Conservation (phyloP, 441 rosid genomes). For the Adansonia madagascariensis region DNA sequence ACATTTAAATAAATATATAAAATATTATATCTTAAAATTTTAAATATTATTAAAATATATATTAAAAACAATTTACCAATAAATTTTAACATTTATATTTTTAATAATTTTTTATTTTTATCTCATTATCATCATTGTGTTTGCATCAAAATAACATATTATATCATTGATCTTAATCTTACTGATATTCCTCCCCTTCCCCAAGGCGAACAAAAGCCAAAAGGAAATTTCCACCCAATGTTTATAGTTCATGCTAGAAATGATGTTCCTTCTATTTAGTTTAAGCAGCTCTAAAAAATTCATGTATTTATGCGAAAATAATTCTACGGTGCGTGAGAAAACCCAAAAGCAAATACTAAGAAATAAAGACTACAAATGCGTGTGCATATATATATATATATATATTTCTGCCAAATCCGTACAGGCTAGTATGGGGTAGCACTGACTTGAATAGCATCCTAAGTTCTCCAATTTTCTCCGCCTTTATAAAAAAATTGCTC, state of each 20-base stretch:
- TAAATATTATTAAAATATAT: too few relatives aligned
- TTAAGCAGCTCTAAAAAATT: background rate
- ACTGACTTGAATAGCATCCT: constrained; percentile 67
- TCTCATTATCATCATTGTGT: too few relatives aligned
- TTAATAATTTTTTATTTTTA: too few relatives aligned
- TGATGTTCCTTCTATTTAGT: background rate
- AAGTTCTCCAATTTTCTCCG: constrained; percentile 37
- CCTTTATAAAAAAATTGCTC: background rate
- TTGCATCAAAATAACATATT: too few relatives aligned
- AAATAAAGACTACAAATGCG: too few relatives aligned
- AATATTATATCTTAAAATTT: too few relatives aligned
- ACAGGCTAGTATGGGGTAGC: constrained; percentile 41
- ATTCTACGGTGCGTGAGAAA: background rate
- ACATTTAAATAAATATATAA: too few relatives aligned
- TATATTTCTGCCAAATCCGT: constrained; percentile 44
- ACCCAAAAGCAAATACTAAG: background rate
- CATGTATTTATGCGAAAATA: background rate
- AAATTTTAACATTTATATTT: too few relatives aligned
- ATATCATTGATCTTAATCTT: too few relatives aligned
- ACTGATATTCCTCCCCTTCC: background rate
- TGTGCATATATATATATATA: too few relatives aligned
- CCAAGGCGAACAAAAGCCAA: background rate
- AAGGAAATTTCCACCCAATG: background rate
- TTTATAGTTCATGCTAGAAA: background rate
- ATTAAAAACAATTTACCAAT: too few relatives aligned